Evolutionary conservation across 1,284 basidiomycete genomes (phyloP).

Genomic region (Violaceomyces palustris): DNA sequence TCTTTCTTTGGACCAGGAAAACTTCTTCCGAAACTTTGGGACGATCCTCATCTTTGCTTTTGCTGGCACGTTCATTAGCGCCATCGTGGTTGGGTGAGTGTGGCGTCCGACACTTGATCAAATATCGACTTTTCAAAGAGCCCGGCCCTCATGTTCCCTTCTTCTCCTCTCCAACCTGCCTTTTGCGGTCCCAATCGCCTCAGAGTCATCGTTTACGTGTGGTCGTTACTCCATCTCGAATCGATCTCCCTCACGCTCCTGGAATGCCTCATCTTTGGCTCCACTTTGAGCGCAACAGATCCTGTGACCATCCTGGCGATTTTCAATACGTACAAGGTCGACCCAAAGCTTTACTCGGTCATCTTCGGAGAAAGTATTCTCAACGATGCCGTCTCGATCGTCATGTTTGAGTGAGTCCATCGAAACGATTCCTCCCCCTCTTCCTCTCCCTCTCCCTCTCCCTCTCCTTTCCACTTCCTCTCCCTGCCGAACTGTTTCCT

Average conservation of each 20-base stretch:
- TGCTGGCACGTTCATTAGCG: slow-evolving; percentile 91
- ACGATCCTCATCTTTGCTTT: slow-evolving; percentile 90
- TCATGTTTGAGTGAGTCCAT: slow-evolving; percentile 99
- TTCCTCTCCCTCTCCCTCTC: background rate
- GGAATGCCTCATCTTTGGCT: slow-evolving; percentile 94
- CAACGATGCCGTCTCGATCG: slow-evolving; percentile 98
- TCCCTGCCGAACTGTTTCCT: background rate
- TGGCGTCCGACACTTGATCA: slow-evolving; percentile 3
- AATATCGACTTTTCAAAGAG: slow-evolving; percentile 37
- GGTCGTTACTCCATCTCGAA: slow-evolving; percentile 73
- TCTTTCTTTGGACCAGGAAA: slow-evolving; percentile 67
- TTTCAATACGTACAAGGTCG: slow-evolving; percentile 97
- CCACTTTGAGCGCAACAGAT: slow-evolving; percentile 93
- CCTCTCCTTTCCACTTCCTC: background rate
- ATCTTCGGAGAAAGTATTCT: slow-evolving; percentile 96
- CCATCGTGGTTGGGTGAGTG: slow-evolving; percentile 86
- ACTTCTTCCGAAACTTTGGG: slow-evolving; percentile 72
- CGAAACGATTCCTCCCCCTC: background rate
- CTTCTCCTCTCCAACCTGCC: background rate
- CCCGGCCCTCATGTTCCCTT: background rate
- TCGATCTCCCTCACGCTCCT: slow-evolving; percentile 42
- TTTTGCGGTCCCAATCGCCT: slow-evolving; percentile 4
- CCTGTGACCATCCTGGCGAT: slow-evolving; percentile 97
- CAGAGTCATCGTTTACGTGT: slow-evolving; percentile 91
- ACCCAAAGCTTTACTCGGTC: slow-evolving; percentile 93